Evolutionary conservation across 2,329 filamentous ascomycete species (phyloP).

Genomic region (Alternaria triticimaculans): DNA sequence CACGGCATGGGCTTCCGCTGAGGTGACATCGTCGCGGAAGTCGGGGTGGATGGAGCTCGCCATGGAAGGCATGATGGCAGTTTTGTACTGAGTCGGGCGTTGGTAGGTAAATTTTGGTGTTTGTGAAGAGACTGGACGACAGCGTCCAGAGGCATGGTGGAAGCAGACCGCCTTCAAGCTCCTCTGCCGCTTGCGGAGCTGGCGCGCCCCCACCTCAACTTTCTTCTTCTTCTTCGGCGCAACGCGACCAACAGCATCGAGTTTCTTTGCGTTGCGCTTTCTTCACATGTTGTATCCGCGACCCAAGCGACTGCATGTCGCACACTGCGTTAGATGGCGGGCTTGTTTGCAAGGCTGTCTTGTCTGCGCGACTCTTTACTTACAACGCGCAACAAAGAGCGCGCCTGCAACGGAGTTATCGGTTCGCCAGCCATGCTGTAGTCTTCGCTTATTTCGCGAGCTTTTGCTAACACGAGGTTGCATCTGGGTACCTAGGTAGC

Average conservation of each 20-base stretch:
- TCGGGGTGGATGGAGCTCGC: slow-evolving; percentile 1
- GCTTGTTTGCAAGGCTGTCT: no score
- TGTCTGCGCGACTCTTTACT: no score
- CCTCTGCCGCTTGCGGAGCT: background rate
- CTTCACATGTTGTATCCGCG: no score
- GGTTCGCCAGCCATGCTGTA: no score
- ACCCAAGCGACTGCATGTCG: no score
- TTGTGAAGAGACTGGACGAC: background rate
- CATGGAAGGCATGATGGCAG: background rate
- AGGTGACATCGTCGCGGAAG: background rate
- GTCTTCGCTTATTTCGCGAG: no score
- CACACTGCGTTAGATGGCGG: no score
- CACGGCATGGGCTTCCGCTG: background rate
- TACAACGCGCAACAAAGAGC: no score
- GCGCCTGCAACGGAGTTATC: no score
- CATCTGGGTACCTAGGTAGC: no score
- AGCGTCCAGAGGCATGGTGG: background rate
- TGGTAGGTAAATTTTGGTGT: background rate
- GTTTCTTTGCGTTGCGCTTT: background rate
- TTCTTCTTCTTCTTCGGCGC: background rate
- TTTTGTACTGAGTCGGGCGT: background rate
- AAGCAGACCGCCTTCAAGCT: background rate
- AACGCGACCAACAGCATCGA: background rate
- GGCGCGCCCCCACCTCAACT: no score
- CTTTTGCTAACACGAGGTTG: no score